Percentiles rank a stretch among this genome's conserved stretches.
Evolutionary conservation across 495 filamentous ascomycete species (phyloP).

Genomic region (Hypoxylon perforatum): DNA sequence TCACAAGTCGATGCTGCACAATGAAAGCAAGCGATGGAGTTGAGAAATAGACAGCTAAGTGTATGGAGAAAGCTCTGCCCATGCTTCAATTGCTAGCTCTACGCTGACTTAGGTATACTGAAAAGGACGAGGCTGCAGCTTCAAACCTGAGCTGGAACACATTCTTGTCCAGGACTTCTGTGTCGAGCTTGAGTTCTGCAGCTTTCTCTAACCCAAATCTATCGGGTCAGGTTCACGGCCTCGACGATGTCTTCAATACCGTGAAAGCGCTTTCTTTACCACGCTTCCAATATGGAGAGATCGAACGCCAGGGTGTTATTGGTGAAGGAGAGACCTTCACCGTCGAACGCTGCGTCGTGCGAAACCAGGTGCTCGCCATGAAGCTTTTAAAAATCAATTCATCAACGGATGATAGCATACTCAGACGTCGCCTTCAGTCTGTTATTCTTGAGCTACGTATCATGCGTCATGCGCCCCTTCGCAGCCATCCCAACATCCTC

Average conservation of each 20-base stretch:
- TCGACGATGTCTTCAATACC: slow-evolving; percentile 44
- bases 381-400: slow-evolving; percentile 40
- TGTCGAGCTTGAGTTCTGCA: slow-evolving; percentile 45
- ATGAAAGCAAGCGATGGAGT: neutral
- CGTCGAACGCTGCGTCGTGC: slow-evolving; percentile 45
- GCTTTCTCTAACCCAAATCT: slow-evolving; percentile 32
- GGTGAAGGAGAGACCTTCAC: slow-evolving; percentile 50
- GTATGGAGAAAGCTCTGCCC: neutral
- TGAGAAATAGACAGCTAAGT: neutral
- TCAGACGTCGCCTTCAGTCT: slow-evolving; percentile 43
- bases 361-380: slow-evolving; percentile 44
- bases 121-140: slow-evolving; percentile 26
- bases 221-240: slow-evolving; percentile 31
- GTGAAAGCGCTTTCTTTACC: slow-evolving; percentile 46
- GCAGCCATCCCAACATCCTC: slow-evolving; percentile 47
- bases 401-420: slow-evolving; percentile 22
- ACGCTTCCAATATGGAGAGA: slow-evolving; percentile 34
- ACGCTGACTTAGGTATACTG: neutral
- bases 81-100: neutral
- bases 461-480: slow-evolving; percentile 48
- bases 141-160: slow-evolving; percentile 41
- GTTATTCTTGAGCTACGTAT: slow-evolving; percentile 49
- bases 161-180: slow-evolving; percentile 36
- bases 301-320: slow-evolving; percentile 42
- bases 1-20: neutral